Base-by-base conservation (phyloP, 345 rosid species). In the Citrus mangshanensis region DNA sequence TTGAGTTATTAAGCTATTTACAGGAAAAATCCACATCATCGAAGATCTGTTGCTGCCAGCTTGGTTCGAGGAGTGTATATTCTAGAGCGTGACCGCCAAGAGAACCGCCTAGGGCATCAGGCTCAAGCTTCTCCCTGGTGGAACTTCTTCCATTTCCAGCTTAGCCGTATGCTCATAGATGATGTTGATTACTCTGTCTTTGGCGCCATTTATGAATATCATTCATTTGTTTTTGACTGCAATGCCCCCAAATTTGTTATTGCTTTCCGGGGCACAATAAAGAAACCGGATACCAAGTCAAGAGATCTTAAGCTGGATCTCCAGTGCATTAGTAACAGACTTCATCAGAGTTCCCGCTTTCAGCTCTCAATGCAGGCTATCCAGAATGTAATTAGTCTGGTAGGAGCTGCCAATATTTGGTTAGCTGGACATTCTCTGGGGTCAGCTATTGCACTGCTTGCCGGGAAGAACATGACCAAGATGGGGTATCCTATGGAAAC, bases 341-440 rank as follows among this genome's bases (percentile, higher is more conserved):
- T 88, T 30, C 91, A 88, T 25, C 85, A 87, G 75, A 89, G 86
- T 70, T 81, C 85, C 25, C 88, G 94, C 18, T 89, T 88, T 74
- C 81, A 86, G 77, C 85, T 86, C 58, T 93, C 89, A 3, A 78
- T 92, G 35, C 85, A 89, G 66, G 91, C 89, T 51, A 83, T 85
- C 19, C 78, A 84, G 74, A 79, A 73, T 40, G 54, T 82, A 62
- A 87, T 89, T 73, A 80, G 85, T 32, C 24, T 78, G 22, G 82
- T 70, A 4, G 90, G 92, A 6, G 79, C 79, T 28, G 76, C 84
- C 5, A 87, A 84, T 49, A 79, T 90, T 2, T 92, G 93, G 94
- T 74, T 92, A 32, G 84, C 90, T 0, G 94, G 97, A 54, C 97
- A 92, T 81, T 92, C 94, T 64, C 89, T 92, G 6, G 97, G 97